These are phyloP conservation scores for Gossypium bickii DNA, from an alignment of 345 rosid species.

Conservation along the genomic window DNA sequence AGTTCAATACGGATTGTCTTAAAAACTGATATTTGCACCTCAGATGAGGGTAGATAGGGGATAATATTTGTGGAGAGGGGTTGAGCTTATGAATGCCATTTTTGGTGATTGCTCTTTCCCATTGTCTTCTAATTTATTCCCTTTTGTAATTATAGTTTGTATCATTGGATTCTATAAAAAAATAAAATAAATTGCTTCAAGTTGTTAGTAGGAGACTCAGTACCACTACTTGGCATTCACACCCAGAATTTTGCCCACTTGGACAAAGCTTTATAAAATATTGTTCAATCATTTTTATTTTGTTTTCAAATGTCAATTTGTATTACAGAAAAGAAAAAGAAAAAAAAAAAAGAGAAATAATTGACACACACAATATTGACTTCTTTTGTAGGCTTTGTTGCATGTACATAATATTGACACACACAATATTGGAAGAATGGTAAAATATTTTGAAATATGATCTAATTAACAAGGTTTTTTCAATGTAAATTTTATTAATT, in stretches of 20 bases:
- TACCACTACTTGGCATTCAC: neutral
- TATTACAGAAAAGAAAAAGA: too few relatives aligned
- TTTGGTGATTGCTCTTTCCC: neutral
- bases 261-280: neutral
- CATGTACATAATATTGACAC: too few relatives aligned
- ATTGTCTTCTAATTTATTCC: neutral
- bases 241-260: neutral
- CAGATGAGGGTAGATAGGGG: neutral
- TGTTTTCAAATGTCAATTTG: too few relatives aligned
- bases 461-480: too few relatives aligned
- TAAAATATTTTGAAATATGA: too few relatives aligned
- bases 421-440: too few relatives aligned
- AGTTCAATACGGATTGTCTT: conserved; percentile 44
- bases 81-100: neutral
- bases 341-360: too few relatives aligned
- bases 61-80: neutral
- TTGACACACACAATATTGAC: too few relatives aligned
- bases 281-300: too few relatives aligned
- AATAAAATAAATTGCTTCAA: conserved; percentile 10
- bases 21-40: conserved; percentile 1
- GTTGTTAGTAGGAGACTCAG: neutral
- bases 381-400: too few relatives aligned
- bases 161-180: conserved; percentile 12
- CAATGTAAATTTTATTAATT: too few relatives aligned
- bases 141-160: conserved; percentile 15